phyloP scores from a whole-genome alignment of 257 asterid genomes.

The Cynanchum wilfordii region DNA sequence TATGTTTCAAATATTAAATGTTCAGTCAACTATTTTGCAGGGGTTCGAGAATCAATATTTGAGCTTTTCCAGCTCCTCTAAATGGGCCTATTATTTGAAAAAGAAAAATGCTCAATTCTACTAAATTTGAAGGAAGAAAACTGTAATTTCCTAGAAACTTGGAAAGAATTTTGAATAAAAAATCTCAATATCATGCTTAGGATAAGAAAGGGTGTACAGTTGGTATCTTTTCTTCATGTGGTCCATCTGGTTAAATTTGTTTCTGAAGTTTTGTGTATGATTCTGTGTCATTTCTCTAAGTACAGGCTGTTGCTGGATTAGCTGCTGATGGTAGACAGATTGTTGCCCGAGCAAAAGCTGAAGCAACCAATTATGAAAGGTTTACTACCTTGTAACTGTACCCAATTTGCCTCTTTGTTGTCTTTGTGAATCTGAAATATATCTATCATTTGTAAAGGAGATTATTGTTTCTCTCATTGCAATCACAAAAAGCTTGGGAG shows the following conservation, averaged over 20 bases:
- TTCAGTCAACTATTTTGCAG: too few relatives aligned
- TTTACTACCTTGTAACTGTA: conserved; percentile 17
- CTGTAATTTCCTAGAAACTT: not conserved
- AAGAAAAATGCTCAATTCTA: not conserved
- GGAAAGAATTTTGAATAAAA: not conserved
- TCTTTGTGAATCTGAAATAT: not conserved
- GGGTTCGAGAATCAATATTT: too few relatives aligned
- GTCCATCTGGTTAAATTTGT: not conserved
- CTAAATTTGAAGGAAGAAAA: not conserved
- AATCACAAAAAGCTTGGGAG: not conserved
- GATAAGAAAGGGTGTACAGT: not conserved
- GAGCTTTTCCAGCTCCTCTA: too few relatives aligned
- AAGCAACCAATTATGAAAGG: conserved; percentile 81
- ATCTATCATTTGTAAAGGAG: not conserved
- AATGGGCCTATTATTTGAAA: not conserved
- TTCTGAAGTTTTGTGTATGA: not conserved
- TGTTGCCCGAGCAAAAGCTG: conserved; percentile 80
- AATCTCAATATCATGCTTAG: not conserved
- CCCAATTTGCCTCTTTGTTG: not conserved
- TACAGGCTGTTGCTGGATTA: conserved; percentile 84
- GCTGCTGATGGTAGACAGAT: conserved; percentile 97
- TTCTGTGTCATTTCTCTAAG: conserved; percentile 17
- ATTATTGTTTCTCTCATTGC: not conserved
- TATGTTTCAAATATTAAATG: too few relatives aligned
- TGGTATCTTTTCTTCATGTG: not conserved